Conservation (phyloP, 768 basidiomycete genomes). For the Lepiota subincarnata region DNA sequence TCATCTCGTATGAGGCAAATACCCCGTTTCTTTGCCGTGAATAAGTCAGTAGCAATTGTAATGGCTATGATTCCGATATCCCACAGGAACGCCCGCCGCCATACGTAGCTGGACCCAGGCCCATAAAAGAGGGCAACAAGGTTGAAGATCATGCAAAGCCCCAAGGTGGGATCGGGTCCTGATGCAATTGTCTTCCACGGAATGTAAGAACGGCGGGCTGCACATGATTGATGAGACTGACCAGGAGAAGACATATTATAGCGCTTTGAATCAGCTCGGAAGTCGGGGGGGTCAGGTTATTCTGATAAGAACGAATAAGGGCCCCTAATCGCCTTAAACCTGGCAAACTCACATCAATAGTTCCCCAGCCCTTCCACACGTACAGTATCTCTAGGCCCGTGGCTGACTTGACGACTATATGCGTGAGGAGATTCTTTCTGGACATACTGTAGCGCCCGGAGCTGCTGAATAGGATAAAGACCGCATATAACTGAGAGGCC, state of each 20-base stretch:
- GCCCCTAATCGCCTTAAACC: neutral
- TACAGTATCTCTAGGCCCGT: slow-evolving; percentile 33
- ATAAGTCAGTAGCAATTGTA: neutral
- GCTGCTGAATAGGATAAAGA: neutral
- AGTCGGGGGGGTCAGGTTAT: slow-evolving; percentile 16
- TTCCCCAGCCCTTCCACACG: slow-evolving; percentile 28
- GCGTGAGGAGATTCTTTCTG: slow-evolving; percentile 21
- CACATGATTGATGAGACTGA: slow-evolving; percentile 12
- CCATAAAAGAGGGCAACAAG: slow-evolving; percentile 28
- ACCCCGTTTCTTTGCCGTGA: neutral
- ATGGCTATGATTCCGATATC: neutral
- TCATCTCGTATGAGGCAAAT: neutral
- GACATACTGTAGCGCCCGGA: neutral
- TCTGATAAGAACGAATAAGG: slow-evolving; percentile 15
- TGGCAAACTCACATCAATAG: slow-evolving; percentile 22
- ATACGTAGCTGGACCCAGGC: slow-evolving; percentile 16
- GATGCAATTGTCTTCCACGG: slow-evolving; percentile 27
- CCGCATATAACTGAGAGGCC: neutral
- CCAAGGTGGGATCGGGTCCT: slow-evolving; percentile 33
- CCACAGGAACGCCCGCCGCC: slow-evolving; percentile 12
- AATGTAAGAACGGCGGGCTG: neutral
- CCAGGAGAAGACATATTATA: slow-evolving; percentile 27
- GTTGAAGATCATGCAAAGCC: slow-evolving; percentile 27
- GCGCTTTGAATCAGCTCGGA: slow-evolving; percentile 23
- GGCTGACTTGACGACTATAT: slow-evolving; percentile 39